phyloP scores from a whole-genome alignment of 305 asterid genomes.

The Fraxinus floribunda region DNA sequence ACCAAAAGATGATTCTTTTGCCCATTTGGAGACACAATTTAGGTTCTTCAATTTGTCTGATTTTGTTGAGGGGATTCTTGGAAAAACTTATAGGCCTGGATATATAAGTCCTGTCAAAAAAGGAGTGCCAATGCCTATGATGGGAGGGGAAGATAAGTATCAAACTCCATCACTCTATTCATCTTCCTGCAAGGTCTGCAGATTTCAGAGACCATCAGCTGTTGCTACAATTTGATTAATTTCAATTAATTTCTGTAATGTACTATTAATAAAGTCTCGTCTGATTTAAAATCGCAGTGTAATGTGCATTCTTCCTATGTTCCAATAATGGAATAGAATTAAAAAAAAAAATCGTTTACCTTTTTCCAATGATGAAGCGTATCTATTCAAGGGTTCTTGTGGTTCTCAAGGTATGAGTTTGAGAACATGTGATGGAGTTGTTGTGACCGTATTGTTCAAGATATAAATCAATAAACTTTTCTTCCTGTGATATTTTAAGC shows the following conservation, averaged over 20 bases:
- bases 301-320: not conserved
- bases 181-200: conserved; percentile 50
- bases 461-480: too few relatives aligned
- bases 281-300: not conserved
- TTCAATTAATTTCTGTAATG: not conserved
- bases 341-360: not conserved
- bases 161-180: conserved; percentile 53
- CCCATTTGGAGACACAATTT: conserved; percentile 63
- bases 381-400: not conserved
- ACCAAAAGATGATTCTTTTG: conserved; percentile 48
- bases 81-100: conserved; percentile 62
- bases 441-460: not conserved
- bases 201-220: conserved; percentile 40
- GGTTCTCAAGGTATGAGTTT: not conserved
- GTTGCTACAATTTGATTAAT: conserved; percentile 26
- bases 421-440: not conserved
- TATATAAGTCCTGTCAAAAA: conserved; percentile 54
- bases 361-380: not conserved
- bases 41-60: conserved; percentile 47
- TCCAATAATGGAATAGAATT: not conserved
- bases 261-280: conserved; percentile 10
- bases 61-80: conserved; percentile 53
- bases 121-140: conserved; percentile 63
- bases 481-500: not conserved
- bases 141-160: conserved; percentile 72